Conservation (phyloP, 2,329 filamentous ascomycete species). For the Penicillium sp. region DNA sequence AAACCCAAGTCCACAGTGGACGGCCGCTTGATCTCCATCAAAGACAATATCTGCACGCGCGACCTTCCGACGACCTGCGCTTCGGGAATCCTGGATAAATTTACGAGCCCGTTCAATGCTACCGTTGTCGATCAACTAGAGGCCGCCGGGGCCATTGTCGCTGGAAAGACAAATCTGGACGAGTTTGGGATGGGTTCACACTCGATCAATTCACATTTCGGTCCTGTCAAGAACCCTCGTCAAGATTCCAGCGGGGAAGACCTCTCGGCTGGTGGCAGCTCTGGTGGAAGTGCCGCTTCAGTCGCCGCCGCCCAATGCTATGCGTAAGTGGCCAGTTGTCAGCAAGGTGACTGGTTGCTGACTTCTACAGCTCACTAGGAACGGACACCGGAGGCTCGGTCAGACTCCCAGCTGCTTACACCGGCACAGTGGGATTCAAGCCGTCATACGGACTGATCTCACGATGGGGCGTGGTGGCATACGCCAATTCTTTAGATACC, state of each 20-base stretch:
- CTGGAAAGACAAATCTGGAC: constrained; percentile 88
- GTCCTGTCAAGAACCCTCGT: constrained; percentile 58
- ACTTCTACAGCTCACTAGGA: constrained; percentile 64
- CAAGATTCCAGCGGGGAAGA: constrained; percentile 37
- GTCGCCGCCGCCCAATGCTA: constrained; percentile 64
- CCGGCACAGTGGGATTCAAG: constrained; percentile 80
- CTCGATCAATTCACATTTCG: constrained; percentile 65
- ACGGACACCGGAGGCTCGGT: constrained; percentile 94
- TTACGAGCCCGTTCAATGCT: constrained; percentile 75
- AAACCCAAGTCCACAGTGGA: constrained; percentile 39
- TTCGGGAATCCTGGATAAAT: constrained; percentile 69
- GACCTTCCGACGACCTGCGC: constrained; percentile 76
- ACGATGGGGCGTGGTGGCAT: constrained; percentile 81
- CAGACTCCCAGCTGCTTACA: constrained; percentile 82
- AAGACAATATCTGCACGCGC: constrained; percentile 72
- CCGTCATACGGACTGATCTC: constrained; percentile 87
- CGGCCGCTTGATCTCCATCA: constrained; percentile 60
- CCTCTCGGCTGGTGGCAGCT: constrained; percentile 80
- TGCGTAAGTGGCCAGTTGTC: constrained; percentile 44
- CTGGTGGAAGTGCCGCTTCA: constrained; percentile 86
- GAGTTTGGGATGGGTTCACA: constrained; percentile 96
- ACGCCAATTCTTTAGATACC: constrained; percentile 89
- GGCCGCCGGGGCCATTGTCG: constrained; percentile 59
- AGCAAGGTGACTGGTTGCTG: neutral
- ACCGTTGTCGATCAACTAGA: constrained; percentile 72